Evolutionary conservation across 2,329 filamentous ascomycete genomes (phyloP).

Genomic region (Colletotrichum karsti): DNA sequence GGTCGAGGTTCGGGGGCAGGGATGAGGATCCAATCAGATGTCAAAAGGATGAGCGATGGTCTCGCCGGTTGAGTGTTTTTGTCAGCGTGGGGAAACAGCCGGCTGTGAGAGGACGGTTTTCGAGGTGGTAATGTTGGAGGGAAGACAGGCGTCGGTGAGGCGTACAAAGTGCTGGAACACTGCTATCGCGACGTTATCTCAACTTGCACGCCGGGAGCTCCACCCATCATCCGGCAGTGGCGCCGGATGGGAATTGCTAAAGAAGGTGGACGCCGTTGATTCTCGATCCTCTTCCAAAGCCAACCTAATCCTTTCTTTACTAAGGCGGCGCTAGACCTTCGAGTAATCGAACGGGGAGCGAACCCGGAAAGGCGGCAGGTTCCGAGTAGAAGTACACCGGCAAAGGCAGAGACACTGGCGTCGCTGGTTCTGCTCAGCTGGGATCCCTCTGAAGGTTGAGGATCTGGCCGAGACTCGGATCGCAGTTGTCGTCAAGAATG

Average conservation of each 20-base stretch:
- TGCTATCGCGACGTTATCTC: constrained; percentile 24
- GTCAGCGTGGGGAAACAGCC: background rate
- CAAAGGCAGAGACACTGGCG: background rate
- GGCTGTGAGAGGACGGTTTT: background rate
- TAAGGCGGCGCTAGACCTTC: constrained; percentile 2
- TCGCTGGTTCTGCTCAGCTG: background rate
- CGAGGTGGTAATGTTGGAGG: background rate
- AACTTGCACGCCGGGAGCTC: constrained; percentile 21
- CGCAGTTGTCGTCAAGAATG: background rate
- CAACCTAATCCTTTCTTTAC: background rate
- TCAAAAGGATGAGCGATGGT: background rate
- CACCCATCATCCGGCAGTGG: constrained; percentile 23
- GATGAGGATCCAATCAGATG: background rate
- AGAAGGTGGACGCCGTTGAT: background rate
- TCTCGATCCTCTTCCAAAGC: background rate
- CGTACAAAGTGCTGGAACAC: constrained; percentile 15
- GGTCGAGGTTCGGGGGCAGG: constrained; percentile 9
- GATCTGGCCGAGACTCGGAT: constrained; percentile 4
- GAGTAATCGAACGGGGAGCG: background rate
- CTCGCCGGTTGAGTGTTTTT: background rate
- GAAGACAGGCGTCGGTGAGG: constrained; percentile 9
- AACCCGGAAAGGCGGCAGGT: background rate
- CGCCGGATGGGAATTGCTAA: constrained; percentile 4
- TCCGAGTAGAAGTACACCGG: background rate
- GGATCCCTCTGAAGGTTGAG: background rate